Evolutionary conservation across 495 filamentous ascomycete species (phyloP).

Genomic region (Pseudoneurospora amorphoporcata): DNA sequence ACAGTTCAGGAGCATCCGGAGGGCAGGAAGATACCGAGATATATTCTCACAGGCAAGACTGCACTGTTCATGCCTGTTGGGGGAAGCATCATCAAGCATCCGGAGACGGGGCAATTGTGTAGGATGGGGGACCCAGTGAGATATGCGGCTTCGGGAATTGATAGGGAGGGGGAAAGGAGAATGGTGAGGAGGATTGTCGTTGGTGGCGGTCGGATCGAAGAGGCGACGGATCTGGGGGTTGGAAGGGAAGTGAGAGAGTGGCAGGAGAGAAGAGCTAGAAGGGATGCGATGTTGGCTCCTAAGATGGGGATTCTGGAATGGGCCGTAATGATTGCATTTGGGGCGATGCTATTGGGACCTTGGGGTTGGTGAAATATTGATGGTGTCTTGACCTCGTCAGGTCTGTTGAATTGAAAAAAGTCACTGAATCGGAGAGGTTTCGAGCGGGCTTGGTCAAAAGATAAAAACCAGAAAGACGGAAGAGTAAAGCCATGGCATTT

Average conservation of each 20-base stretch:
- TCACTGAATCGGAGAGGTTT: neutral
- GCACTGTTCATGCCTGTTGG: neutral
- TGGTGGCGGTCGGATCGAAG: slow-evolving; percentile 42
- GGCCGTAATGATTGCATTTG: neutral
- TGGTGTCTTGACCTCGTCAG: neutral
- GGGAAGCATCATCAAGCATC: neutral
- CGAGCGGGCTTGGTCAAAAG: neutral
- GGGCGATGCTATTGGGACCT: neutral
- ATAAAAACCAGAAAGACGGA: neutral
- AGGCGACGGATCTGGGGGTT: neutral
- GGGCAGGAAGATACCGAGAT: neutral
- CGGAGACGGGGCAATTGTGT: neutral
- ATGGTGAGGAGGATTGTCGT: slow-evolving; percentile 53
- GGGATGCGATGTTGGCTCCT: neutral
- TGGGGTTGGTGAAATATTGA: neutral
- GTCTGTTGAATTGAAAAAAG: neutral
- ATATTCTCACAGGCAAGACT: neutral
- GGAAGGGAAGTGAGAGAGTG: neutral
- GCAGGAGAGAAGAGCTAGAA: neutral
- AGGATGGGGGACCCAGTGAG: neutral
- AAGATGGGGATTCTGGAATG: neutral
- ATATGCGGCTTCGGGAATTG: slow-evolving; percentile 16
- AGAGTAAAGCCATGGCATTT: neutral
- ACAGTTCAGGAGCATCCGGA: neutral
- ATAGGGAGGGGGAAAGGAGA: slow-evolving; percentile 35